phyloP scores from a whole-genome alignment of 1,284 basidiomycete species.

The Apiotrichum porosum region DNA sequence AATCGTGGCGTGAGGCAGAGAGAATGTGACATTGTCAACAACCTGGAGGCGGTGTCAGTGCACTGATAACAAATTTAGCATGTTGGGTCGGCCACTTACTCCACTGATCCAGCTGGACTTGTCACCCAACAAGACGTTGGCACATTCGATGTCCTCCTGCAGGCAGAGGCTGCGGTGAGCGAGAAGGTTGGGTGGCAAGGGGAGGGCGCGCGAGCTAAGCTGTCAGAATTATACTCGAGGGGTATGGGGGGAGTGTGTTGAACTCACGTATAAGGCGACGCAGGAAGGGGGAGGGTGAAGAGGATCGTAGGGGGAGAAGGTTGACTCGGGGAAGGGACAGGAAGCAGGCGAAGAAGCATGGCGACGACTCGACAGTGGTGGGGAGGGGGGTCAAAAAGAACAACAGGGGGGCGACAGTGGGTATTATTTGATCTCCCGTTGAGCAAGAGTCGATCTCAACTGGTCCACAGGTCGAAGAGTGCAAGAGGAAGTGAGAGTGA shows the following conservation, averaged over 20 bases:
- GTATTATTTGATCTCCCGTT: too few relatives aligned
- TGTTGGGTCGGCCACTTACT: constrained; percentile 23
- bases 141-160: constrained; percentile 46
- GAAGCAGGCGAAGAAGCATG: constrained; percentile 68
- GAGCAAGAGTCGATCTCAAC: too few relatives aligned
- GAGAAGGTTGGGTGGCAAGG: constrained; percentile 47
- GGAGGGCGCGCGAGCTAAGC: constrained; percentile 34
- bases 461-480: too few relatives aligned
- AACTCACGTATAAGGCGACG: constrained; percentile 52
- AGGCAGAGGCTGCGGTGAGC: constrained; percentile 43
- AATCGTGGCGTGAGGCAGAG: constrained; percentile 31
- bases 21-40: constrained; percentile 48
- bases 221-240: not conserved
- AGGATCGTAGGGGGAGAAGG: constrained; percentile 62
- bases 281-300: constrained; percentile 61
- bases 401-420: too few relatives aligned
- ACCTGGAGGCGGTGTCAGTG: constrained; percentile 17
- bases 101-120: constrained; percentile 48
- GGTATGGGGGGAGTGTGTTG: not conserved
- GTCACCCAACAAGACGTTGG: constrained; percentile 47
- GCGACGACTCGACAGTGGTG: not conserved
- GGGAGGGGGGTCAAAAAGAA: not conserved
- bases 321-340: constrained; percentile 52
- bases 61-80: too few relatives aligned
- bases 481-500: too few relatives aligned